Base-by-base conservation (phyloP, 805 yeast species). In the Pichia exigua region DNA sequence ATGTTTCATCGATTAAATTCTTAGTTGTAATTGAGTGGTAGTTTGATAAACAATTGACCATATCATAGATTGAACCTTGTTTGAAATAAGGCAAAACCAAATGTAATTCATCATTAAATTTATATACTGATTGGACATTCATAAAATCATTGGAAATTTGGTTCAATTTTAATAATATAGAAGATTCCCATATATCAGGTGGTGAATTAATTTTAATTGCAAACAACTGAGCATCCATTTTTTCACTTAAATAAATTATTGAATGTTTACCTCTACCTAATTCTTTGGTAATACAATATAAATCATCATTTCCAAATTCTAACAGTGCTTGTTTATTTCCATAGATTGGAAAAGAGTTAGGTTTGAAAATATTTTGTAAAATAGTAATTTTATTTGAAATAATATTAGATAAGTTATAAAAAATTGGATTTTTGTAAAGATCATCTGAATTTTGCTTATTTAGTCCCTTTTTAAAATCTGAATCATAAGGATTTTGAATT, bases 231-330 rank as follows among this genome's bases (percentile, higher is more conserved):
- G 87, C 88, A 54, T 78, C 74, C 5, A 73, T 67, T 13, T 75
- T 70, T 62, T 86, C 91, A 1, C 86, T 82, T 22, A 88, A 68
- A 62, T 81, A 88, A 0, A 88, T 95, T 2, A 79, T 74, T 0
- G 91, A 95, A 68, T 73, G 83, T 0, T 91, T 94, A n/a, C 95
- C 95, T 59, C 76, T 77, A 0, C 96, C 96, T 13, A 90, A 67
- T 59, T 80, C 78, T 46, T 71, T 69, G 27, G 75, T 72, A 50
- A 83, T 64, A 53, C 79, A 77, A 56, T 65, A 76, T 5, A 75
- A 66, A 41, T 72, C 75, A 27, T 69, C 72, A 5, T 46, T 35
- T 30, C 64, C 66, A 50, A 73, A 71, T 50, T 76, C 76, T 15
- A 79, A 56, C 54, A 79, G 70, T 0, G 81, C 69, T 38, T 68